These are phyloP conservation scores for Pichia sorboxylosa DNA, from an alignment of 1,139 yeast genomes.

Conservation along the genomic window DNA sequence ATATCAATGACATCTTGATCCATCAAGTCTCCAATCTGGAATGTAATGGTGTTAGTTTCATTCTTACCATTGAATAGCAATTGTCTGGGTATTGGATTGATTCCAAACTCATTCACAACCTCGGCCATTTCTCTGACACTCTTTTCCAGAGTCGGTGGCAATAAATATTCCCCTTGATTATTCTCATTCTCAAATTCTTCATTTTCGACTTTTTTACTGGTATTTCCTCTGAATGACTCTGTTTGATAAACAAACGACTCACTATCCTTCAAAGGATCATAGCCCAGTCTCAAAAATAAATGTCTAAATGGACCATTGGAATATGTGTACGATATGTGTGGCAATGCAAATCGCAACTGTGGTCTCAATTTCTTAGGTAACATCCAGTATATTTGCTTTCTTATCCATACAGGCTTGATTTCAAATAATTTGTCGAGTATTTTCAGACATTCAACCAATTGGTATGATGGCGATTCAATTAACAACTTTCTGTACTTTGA, in stretches of 20 bases:
- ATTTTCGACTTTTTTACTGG: conserved; percentile 23
- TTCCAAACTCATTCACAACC: conserved; percentile 13
- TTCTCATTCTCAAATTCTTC: conserved; percentile 23
- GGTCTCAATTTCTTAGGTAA: conserved; percentile 40
- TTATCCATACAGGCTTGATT: conserved; percentile 74
- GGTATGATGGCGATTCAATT: conserved; percentile 17
- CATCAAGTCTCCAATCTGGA: conserved; percentile 72
- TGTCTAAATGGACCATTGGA: conserved; percentile 95
- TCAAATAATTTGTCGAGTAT: conserved; percentile 46
- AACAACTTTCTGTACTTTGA: conserved; percentile 14
- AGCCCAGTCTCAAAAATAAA: conserved; percentile 68
- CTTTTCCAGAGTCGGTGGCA: conserved; percentile 21
- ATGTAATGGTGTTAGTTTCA: conserved; percentile 57
- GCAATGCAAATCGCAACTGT: conserved; percentile 62
- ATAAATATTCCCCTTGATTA: conserved; percentile 6
- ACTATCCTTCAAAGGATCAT: conserved; percentile 54
- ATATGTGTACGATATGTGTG: conserved; percentile 70
- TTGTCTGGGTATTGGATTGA: conserved; percentile 31
- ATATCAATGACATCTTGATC: conserved; percentile 52
- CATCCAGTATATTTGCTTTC: conserved; percentile 58
- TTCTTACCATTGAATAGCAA: conserved; percentile 64
- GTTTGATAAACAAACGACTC: conserved; percentile 54
- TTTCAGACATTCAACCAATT: conserved; percentile 38
- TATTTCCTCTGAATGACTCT: conserved; percentile 56
- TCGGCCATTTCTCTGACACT: conserved; percentile 19